Evolutionary conservation across 2,329 filamentous ascomycete genomes (phyloP), one percentile per base, ranked within the genome.

Genomic region (Ophiostoma tasmaniense): DNA sequence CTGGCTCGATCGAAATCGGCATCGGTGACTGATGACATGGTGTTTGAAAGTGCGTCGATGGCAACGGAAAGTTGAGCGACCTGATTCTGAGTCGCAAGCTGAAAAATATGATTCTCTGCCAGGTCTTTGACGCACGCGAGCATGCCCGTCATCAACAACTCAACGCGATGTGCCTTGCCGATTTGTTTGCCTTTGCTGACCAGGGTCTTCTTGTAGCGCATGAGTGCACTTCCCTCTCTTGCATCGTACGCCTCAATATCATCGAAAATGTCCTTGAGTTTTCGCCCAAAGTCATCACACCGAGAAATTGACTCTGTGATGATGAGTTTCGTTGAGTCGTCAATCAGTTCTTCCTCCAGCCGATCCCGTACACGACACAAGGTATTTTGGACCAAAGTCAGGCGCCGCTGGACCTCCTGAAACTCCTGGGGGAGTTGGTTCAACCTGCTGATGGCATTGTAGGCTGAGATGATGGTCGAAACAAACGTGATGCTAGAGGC

Each of bases 291-390:
- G 13, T 25, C 50, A 6, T 52, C 50, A 25, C 50, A 52, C n/a
- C 22, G 50, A 11, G 7, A 11, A 11, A 52, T 7, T 25, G n/a
- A 13, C 1, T 25, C 13, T 22, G 0, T 25, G 22, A 52, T 52
- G 1, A 0, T 17, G 0, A 3, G 1, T 2, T 52, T n/a, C 5
- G 6, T 10, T 10, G 50, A 25, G 1, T 10, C 14, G 4, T 52
- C 50, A 4, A 52, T 25, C 1, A 4, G 50, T 10, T 52, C 14
- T 10, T 3, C n/a, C 6, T 22, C 0, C 22, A 52, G 50, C 8
- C 13, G n/a, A 45, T 25, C 8, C 3, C 2, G 7, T 52, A 25
- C 3, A 6, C 8, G 1, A 3, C 22, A 1, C n/a, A 52, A 25
- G 1, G 50, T 52, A 1, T 52, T 14, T 7, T 25, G 3, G n/a